Conservation (phyloP, 2,329 filamentous ascomycete genomes). For the Phialocephala sp. region DNA sequence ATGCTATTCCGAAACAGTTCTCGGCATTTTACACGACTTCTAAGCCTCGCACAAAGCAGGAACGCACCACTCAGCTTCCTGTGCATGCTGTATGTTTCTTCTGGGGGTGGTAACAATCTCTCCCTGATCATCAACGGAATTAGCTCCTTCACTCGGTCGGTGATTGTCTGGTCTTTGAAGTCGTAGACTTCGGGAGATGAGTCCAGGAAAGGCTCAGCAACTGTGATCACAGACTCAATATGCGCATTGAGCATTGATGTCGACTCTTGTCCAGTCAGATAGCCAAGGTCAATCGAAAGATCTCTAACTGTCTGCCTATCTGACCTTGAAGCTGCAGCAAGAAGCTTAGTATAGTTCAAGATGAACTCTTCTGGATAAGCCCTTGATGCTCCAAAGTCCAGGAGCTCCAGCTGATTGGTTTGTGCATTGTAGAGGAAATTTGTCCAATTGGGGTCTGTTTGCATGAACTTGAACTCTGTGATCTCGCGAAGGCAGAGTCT, state of each 20-base stretch:
- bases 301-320: slow-evolving; percentile 68
- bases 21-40: slow-evolving; percentile 80
- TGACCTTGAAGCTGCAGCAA: slow-evolving; percentile 77
- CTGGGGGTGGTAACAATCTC: slow-evolving; percentile 85
- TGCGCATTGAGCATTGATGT: slow-evolving; percentile 88
- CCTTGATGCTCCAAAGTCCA: slow-evolving; percentile 93
- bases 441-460: slow-evolving; percentile 99
- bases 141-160: slow-evolving; percentile 83
- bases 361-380: slow-evolving; percentile 86
- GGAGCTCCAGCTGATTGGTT: slow-evolving; percentile 78
- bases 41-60: slow-evolving; percentile 84
- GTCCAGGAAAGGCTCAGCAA: slow-evolving; percentile 87
- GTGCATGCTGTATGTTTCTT: slow-evolving; percentile 96
- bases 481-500: slow-evolving; percentile 93
- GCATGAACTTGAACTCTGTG: slow-evolving; percentile 95
- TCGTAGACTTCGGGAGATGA: slow-evolving; percentile 85
- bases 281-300: slow-evolving; percentile 80
- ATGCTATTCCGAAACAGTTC: slow-evolving; percentile 70
- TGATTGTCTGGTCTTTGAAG: slow-evolving; percentile 94
- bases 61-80: slow-evolving; percentile 96
- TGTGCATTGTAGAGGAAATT: slow-evolving; percentile 90
- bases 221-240: slow-evolving; percentile 82
- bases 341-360: slow-evolving; percentile 76
- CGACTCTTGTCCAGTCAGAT: slow-evolving; percentile 90
- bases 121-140: slow-evolving; percentile 95